Evolutionary conservation across 2,329 filamentous ascomycete genomes (phyloP).

Genomic region (Colletotrichum tropicicola): DNA sequence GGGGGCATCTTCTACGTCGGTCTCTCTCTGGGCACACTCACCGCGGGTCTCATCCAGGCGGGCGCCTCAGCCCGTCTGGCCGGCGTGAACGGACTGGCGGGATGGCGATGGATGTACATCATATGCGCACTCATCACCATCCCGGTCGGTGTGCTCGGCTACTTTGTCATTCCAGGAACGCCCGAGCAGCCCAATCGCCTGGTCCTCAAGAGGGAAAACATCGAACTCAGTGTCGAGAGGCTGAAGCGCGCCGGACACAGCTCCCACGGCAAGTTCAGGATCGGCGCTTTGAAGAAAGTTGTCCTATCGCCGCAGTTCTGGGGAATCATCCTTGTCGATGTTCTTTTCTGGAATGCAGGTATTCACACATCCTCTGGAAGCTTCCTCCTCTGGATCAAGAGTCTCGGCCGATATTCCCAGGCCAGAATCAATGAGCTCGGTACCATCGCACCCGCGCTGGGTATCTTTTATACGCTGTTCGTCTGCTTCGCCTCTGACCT

Average conservation of each 20-base stretch:
- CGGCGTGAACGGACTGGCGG: conserved; percentile 46
- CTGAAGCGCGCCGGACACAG: conserved; percentile 52
- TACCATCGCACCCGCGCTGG: conserved; percentile 26
- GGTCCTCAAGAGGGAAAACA: conserved; percentile 37
- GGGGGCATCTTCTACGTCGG: conserved; percentile 55
- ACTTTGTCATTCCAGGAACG: conserved; percentile 47
- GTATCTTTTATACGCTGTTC: conserved; percentile 21
- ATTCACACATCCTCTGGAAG: conserved; percentile 45
- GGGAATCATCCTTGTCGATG: conserved; percentile 44
- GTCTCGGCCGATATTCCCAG: conserved; percentile 48
- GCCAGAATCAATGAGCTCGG: conserved; percentile 62
- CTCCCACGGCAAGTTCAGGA: conserved; percentile 45
- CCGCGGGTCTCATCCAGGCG: conserved; percentile 53
- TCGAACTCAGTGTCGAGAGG: conserved; percentile 35
- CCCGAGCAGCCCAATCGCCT: conserved; percentile 40
- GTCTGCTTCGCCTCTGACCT: conserved; percentile 25
- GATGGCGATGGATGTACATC: conserved; percentile 58
- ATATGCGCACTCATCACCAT: conserved; percentile 54
- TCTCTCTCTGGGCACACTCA: conserved; percentile 53
- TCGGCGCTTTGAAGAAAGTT: conserved; percentile 42
- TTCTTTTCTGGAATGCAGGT: conserved; percentile 58
- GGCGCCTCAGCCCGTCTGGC: conserved; percentile 54
- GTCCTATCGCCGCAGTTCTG: conserved; percentile 49
- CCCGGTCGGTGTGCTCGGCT: conserved; percentile 47
- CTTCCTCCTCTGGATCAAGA: conserved; percentile 51